Base-by-base conservation (phyloP, 2,329 filamentous ascomycete species). In the Colletotrichum sp. region DNA sequence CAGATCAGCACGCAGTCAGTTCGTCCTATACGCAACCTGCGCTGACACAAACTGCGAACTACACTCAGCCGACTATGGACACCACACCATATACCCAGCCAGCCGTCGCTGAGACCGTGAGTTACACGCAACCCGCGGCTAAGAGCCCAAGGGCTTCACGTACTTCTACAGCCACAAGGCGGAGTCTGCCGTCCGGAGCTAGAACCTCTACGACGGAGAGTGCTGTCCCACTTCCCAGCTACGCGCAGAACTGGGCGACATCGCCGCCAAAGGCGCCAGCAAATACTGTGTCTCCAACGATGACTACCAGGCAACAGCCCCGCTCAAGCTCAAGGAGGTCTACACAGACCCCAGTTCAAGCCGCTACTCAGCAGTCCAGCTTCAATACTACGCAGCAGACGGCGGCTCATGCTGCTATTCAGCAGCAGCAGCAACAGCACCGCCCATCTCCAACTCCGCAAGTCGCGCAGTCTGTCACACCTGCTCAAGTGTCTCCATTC, bases 401-500 rank as follows among this genome's bases (percentile, higher is more conserved):
- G 28, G 79, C 80, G 25, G 28, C 76, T 28, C 71, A 77, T 16
- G 77, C 77, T 11, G 71, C 64, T 6, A 70, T 75, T 25, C 80
- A 80, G 27, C 78, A 75, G 22, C 65, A 82, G 16, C 80, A 81
- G n/a, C 78, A 78, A n/a, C 82, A 78, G 19, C 82, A 83, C 25
- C 80, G 80, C 22, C 80, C 81, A 27, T 68, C 79, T 3, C 66
- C 85, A 80, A 77, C 82, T 77, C 77, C 84, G 81, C 78, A 81
- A 57, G 74, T 65, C 2, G n/a, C 74, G 7, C 65, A 71, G 36
- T 25, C 75, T 13, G 60, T 59, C 7, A 77, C 82, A 1, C 79
- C 81, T 3, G 79, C 80, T 11, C 82, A 81, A 48, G 79, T 79
- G 34, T 85, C 84, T 19, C 82, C 83, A 0, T 82, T 82, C 34